phyloP scores from a whole-genome alignment of 208 protist species.

The Crithidia bombi region DNA sequence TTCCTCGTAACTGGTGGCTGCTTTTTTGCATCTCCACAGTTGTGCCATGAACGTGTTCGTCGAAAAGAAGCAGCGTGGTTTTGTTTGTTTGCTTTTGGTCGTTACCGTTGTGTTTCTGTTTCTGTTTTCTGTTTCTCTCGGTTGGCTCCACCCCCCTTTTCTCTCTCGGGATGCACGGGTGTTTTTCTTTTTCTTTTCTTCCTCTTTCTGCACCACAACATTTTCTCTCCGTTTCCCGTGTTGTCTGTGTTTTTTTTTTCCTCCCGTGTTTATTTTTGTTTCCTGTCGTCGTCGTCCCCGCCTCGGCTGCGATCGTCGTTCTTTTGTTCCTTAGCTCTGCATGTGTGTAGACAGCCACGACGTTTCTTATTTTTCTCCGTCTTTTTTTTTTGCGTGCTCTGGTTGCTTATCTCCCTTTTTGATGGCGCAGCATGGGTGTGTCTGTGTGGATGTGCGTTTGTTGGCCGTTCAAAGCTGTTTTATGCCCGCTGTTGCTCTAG shows the following conservation, averaged over 20 bases:
- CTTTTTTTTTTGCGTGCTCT: slow-evolving; percentile 18
- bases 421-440: too few species aligned
- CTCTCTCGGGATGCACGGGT: background rate
- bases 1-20: slow-evolving; percentile 10
- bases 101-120: slow-evolving; percentile 8
- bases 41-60: slow-evolving; percentile 25
- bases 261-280: background rate
- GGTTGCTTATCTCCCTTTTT: too few species aligned
- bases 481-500: too few species aligned
- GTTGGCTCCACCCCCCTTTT: slow-evolving; percentile 9
- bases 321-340: slow-evolving; percentile 21
- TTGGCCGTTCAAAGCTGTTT: too few species aligned
- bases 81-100: too few species aligned
- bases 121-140: slow-evolving; percentile 12
- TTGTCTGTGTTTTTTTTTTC: slow-evolving; percentile 21
- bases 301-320: too few species aligned
- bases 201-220: background rate
- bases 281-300: slow-evolving; percentile 11
- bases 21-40: slow-evolving; percentile 18
- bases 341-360: too few species aligned
- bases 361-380: background rate
- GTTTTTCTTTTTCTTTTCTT: background rate
- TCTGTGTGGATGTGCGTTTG: slow-evolving; percentile 14
- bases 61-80: slow-evolving; percentile 11
- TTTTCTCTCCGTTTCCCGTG: slow-evolving; percentile 14